These are phyloP conservation scores for Pelargonium cotyledonis DNA, from an alignment of 441 rosid species.

Conservation along the genomic window DNA sequence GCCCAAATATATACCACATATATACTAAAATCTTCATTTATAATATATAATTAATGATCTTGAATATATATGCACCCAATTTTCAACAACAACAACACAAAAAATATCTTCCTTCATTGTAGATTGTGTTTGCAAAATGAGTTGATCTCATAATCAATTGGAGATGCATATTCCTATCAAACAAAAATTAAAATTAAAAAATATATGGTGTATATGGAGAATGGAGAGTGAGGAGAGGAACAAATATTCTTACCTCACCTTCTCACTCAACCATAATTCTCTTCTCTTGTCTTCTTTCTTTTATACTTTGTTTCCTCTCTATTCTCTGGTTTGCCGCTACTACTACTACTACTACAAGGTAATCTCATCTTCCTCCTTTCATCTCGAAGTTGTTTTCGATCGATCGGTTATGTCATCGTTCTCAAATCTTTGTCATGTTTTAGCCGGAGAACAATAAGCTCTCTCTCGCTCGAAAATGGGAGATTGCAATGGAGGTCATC, in stretches of 20 bases:
- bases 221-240: neutral
- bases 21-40: too few species aligned
- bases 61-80: too few species aligned
- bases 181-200: too few species aligned
- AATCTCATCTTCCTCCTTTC: slow-evolving; percentile 20
- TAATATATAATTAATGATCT: too few species aligned
- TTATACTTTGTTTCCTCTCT: neutral
- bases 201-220: neutral
- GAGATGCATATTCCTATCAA: neutral
- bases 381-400: too few species aligned
- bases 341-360: slow-evolving; percentile 35
- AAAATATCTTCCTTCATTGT: neutral
- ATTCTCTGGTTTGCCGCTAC: slow-evolving; percentile 18
- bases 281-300: slow-evolving; percentile 8
- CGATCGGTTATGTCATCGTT: neutral
- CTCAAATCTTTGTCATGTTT: neutral
- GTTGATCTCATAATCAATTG: neutral
- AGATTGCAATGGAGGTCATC: slow-evolving; percentile 38
- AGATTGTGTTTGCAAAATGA: neutral
- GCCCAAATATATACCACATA: neutral
- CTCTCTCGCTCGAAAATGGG: slow-evolving; percentile 28
- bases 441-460: slow-evolving; percentile 16
- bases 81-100: neutral
- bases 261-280: too few species aligned
- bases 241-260: slow-evolving; percentile 35